Evolutionary conservation across 2,329 filamentous ascomycete genomes (phyloP).

Genomic region (Fusarium musae): DNA sequence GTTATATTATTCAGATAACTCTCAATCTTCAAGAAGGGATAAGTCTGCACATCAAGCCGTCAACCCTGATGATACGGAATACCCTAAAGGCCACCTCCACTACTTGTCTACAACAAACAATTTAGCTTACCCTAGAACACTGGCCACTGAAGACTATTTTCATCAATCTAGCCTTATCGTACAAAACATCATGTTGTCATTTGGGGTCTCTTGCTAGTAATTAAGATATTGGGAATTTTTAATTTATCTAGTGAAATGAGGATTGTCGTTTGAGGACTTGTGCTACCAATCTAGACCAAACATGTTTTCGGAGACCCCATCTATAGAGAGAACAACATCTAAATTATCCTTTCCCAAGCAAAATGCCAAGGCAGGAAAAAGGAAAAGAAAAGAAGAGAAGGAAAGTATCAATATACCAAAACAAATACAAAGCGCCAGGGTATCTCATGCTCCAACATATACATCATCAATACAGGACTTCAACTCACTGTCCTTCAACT

Average conservation of each 20-base stretch:
- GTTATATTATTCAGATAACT: neutral
- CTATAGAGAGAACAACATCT: neutral
- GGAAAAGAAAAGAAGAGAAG: neutral
- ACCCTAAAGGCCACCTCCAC: neutral
- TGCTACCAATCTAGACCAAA: neutral
- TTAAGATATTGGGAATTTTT: neutral
- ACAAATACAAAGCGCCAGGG: conserved; percentile 9
- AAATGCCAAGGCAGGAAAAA: neutral
- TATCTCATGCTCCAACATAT: conserved; percentile 16
- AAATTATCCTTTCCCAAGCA: neutral
- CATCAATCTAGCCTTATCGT: neutral
- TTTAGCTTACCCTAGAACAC: neutral
- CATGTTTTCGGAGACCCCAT: too few species aligned
- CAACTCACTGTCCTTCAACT: neutral
- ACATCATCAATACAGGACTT: neutral
- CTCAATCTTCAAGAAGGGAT: neutral
- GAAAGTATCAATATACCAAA: neutral
- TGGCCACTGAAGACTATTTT: neutral
- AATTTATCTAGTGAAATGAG: neutral
- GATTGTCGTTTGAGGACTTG: neutral
- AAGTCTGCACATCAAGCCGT: too few species aligned
- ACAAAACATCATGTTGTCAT: too few species aligned
- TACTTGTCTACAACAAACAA: too few species aligned
- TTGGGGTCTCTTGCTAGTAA: neutral
- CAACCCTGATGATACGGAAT: neutral